Conservation (phyloP, 345 rosid species). For the Laguncularia racemosa region DNA sequence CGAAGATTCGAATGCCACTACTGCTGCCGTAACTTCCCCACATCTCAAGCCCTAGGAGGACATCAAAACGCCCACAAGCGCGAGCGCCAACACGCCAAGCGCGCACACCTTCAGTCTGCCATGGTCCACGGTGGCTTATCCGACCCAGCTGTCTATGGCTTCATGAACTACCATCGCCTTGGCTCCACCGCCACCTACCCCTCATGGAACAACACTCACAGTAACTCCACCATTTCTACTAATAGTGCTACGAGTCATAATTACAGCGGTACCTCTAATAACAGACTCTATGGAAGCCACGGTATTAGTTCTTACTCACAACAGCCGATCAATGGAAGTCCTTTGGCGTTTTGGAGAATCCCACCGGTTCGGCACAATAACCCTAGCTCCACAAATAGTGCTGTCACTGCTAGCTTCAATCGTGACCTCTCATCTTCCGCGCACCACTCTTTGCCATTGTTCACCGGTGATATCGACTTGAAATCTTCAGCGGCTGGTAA, state of each 20-base stretch:
- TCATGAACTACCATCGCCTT: constrained; percentile 46
- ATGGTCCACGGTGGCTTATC: constrained; percentile 50
- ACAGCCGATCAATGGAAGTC: constrained; percentile 70
- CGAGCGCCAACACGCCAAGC: constrained; percentile 91
- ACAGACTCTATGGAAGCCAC: constrained; percentile 47
- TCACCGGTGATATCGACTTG: constrained; percentile 26
- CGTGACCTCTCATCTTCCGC: constrained; percentile 26
- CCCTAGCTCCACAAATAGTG: neutral
- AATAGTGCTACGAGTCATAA: constrained; percentile 10
- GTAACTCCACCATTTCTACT: constrained; percentile 7
- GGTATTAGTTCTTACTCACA: constrained; percentile 24
- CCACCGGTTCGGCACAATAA: constrained; percentile 36
- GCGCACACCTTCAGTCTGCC: constrained; percentile 67
- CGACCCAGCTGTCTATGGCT: constrained; percentile 39
- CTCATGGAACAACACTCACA: constrained; percentile 29
- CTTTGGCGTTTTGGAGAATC: constrained; percentile 70
- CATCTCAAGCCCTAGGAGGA: constrained; percentile 98
- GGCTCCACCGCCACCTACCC: constrained; percentile 35
- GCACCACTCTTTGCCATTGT: constrained; percentile 29
- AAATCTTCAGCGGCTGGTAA: constrained; percentile 16
- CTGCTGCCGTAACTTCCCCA: constrained; percentile 91
- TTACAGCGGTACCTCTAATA: constrained; percentile 8
- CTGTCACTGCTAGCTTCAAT: constrained; percentile 2
- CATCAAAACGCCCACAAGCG: constrained; percentile 99
- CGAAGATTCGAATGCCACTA: constrained; percentile 93